Base-by-base conservation (phyloP, 2,329 filamentous ascomycete genomes). In the Ophiocordyceps camponoti-floridani region DNA sequence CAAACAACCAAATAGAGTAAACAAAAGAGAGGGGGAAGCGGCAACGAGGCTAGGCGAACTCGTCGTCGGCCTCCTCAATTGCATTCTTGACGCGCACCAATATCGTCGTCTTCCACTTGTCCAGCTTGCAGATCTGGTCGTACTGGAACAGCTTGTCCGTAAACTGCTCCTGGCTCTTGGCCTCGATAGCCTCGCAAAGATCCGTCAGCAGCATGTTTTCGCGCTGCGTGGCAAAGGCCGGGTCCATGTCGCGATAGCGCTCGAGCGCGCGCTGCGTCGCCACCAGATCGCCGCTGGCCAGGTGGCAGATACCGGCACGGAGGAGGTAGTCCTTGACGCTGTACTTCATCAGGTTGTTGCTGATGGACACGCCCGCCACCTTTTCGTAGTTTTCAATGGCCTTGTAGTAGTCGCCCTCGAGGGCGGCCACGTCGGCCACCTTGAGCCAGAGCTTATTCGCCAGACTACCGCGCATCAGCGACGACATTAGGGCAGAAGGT, bases 401-500 rank as follows among this genome's bases (percentile, higher is more conserved):
- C 62, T 82, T 85, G 67, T 80, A 79, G 67, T 94, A 95, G 59
- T 95, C 84, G 47, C 69, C 77, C 46, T 87, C 81, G 13, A 94
- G 65, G 12, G 85, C 91, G 7, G 84, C 73, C 41, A 95, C 70
- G 55, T 96, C 91, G 42, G 86, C 89, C 10, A 88, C 83, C 67
- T 95, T 95, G 52, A 95, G 76, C 70, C 77, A 94, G 47, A 91
- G 76, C 64, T 95, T 95, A 69, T 94, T 96, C 50, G 88, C 87
- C 30, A 94, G 73, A 33, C 84, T 87, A 16, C 12, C 10, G 12
- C 11, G 14, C 6, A 33, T 43, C 33, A 43, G 42, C 33, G 13
- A 38, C 35, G 19, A 19, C 27, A 6, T 40, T n/a, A n/a, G 11
- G 4, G 9, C 10, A 16, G 37, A 23, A 5, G 23, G 5, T 23